A percentile compares a stretch with the other conserved stretches of the same genome.
Conservation (phyloP, 805 yeast species). For the Kazachstania taianensis region DNA sequence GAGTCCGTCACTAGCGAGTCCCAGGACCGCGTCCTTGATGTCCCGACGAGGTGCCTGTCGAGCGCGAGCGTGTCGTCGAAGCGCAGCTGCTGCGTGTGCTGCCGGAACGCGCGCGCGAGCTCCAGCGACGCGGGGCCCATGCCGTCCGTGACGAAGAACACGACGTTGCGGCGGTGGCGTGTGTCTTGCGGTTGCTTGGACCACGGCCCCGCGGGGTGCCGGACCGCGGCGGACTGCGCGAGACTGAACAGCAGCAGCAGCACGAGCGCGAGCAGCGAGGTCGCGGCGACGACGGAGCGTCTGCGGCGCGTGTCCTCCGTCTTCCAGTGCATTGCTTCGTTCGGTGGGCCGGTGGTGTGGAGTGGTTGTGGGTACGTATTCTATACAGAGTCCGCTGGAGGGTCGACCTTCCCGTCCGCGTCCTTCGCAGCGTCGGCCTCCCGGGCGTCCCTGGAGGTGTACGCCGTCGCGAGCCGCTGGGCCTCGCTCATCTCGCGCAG, state of each 20-base stretch:
- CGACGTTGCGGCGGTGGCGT: no score
- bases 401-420: no score
- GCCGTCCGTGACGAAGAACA: slow-evolving; percentile 90
- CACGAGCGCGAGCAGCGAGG: slow-evolving; percentile 1
- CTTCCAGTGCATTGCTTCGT: no score
- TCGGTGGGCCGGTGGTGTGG: no score
- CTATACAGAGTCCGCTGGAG: no score
- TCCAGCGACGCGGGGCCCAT: slow-evolving; percentile 88
- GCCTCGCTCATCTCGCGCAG: slow-evolving; percentile 7
- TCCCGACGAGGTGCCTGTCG: slow-evolving; percentile 68
- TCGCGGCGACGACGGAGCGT: slow-evolving; percentile 1
- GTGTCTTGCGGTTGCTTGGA: no score
- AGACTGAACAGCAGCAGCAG: slow-evolving; percentile 1
- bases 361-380: no score
- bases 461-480: slow-evolving; percentile 7
- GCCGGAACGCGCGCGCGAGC: slow-evolving; percentile 66
- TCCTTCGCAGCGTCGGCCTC: slow-evolving; percentile 1
- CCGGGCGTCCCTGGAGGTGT: slow-evolving; percentile 7
- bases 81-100: slow-evolving; percentile 36
- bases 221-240: no score
- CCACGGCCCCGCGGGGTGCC: no score
- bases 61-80: slow-evolving; percentile 47
- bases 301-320: no score
- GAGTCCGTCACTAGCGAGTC: slow-evolving; percentile 79
- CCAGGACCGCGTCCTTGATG: slow-evolving; percentile 74